These are phyloP conservation scores for Paramecium octaurelia DNA, from an alignment of 73 alveolate genomes.

Conservation along the genomic window DNA sequence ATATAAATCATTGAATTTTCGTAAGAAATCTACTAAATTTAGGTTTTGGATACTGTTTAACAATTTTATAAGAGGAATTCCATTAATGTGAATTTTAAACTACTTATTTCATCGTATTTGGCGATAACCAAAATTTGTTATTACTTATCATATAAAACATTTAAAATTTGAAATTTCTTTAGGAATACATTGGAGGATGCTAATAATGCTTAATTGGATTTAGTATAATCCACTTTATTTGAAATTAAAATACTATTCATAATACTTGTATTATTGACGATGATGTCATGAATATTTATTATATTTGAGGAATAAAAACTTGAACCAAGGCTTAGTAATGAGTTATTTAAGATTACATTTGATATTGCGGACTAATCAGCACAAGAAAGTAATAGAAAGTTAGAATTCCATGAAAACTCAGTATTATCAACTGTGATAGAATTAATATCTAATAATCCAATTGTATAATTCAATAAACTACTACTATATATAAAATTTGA, in stretches of 20 bases:
- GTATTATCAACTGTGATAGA: not conserved
- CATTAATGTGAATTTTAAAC: not conserved
- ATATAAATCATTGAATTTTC: not conserved
- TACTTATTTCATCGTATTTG: not conserved
- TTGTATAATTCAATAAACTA: not conserved
- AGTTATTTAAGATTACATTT: not conserved
- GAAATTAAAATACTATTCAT: not conserved
- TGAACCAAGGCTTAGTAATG: not conserved
- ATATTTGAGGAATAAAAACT: not conserved
- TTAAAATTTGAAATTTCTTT: not conserved
- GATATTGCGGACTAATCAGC: not conserved
- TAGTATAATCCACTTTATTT: not conserved
- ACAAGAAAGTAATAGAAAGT: not conserved
- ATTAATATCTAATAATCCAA: not conserved
- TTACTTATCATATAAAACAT: not conserved
- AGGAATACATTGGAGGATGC: not conserved
- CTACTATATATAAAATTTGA: not conserved
- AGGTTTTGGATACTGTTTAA: not conserved
- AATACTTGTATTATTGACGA: not conserved
- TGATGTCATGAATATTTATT: not conserved
- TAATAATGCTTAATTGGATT: not conserved
- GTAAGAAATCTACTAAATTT: not conserved
- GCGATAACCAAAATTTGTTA: not conserved
- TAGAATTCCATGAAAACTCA: not conserved
- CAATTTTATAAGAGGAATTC: not conserved